These are phyloP conservation scores for Stephania cephalantha DNA, from an alignment of 164 flowering plant species.

Conservation along the genomic window DNA sequence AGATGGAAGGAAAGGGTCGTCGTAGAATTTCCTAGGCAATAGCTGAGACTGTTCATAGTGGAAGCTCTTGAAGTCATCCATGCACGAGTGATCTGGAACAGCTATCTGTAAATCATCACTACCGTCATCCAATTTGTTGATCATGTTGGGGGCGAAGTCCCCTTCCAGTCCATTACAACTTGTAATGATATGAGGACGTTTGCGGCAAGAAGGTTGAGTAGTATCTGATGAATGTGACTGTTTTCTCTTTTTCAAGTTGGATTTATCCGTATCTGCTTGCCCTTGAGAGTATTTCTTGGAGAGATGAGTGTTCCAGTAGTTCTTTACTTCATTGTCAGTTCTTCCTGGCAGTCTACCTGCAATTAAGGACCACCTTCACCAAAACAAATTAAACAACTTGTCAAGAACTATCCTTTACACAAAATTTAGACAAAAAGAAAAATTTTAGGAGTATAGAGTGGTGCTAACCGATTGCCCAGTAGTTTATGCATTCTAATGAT, in stretches of 20 bases:
- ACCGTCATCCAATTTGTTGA: background rate
- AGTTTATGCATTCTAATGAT: constrained; percentile 1
- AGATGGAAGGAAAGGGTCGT: background rate
- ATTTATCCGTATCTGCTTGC: background rate
- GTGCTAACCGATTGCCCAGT: background rate
- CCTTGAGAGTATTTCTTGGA: background rate
- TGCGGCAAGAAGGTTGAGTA: background rate
- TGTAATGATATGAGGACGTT: background rate
- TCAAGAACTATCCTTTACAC: background rate
- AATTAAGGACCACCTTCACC: background rate
- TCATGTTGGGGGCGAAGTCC: background rate
- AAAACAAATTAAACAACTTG: background rate
- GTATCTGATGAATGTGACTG: background rate
- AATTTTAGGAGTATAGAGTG: background rate
- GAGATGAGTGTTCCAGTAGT: background rate
- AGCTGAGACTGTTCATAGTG: background rate
- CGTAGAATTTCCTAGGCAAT: background rate
- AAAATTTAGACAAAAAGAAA: background rate
- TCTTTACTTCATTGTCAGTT: background rate
- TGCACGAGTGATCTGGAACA: background rate
- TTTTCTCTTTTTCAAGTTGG: background rate
- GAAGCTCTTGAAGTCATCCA: background rate
- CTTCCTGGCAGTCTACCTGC: background rate
- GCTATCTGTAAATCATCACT: background rate
- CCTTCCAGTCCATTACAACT: background rate